phyloP scores from a whole-genome alignment of 169 alveolate species.

The Babesia bovis region DNA sequence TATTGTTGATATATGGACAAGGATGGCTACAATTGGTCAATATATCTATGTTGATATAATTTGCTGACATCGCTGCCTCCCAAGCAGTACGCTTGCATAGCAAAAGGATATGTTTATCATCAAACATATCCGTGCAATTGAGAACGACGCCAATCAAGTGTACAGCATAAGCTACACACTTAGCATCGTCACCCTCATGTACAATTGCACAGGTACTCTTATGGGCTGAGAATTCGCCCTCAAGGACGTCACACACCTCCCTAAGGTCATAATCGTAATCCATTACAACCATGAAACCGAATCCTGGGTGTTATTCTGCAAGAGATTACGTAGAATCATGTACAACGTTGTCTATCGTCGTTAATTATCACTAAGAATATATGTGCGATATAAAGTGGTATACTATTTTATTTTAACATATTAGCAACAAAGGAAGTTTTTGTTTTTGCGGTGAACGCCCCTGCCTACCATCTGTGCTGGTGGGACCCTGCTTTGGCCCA shows the following conservation, averaged over 20 bases:
- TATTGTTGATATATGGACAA: neutral
- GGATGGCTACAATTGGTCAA: slow-evolving; percentile 1
- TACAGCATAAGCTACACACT: slow-evolving; percentile 27
- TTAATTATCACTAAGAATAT: too few species aligned
- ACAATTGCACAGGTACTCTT: slow-evolving; percentile 35
- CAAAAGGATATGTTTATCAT: slow-evolving; percentile 20
- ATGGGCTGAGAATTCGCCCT: neutral
- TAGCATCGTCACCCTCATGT: slow-evolving; percentile 16
- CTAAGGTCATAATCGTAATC: neutral
- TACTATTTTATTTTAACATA: neutral
- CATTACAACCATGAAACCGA: too few species aligned
- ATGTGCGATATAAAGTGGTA: too few species aligned
- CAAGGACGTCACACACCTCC: slow-evolving; percentile 8
- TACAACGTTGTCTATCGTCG: too few species aligned
- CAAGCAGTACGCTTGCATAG: slow-evolving; percentile 25
- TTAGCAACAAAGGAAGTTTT: slow-evolving; percentile 63
- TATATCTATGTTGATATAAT: neutral
- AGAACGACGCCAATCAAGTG: slow-evolving; percentile 25
- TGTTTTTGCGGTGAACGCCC: slow-evolving; percentile 49
- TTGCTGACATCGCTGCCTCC: slow-evolving; percentile 6
- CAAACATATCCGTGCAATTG: slow-evolving; percentile 17
- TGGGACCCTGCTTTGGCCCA: slow-evolving; percentile 16
- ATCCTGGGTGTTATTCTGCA: too few species aligned
- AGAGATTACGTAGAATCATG: too few species aligned
- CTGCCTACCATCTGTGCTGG: slow-evolving; percentile 28